phyloP scores from a whole-genome alignment of 2,329 filamentous ascomycete species.

The Paecilomyces dactylethromorphus region DNA sequence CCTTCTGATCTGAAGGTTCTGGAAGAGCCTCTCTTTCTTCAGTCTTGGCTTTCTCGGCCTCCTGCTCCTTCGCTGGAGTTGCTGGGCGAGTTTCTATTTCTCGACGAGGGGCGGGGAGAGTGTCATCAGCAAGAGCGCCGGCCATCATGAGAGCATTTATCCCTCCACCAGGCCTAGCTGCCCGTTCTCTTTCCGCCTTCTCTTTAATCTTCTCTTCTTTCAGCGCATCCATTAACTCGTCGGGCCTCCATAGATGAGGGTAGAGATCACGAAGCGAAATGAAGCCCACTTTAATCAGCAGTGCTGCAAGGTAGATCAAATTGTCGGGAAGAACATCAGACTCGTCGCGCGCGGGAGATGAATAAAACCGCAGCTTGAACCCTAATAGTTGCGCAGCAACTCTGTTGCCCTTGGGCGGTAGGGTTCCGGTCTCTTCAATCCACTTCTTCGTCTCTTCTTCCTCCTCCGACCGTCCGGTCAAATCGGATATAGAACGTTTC shows the following conservation, averaged over 20 bases:
- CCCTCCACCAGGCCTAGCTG: conserved; percentile 61
- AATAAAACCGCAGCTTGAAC: conserved; percentile 95
- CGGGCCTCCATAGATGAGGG: conserved; percentile 79
- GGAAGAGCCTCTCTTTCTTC: conserved; percentile 50
- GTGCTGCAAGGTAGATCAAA: conserved; percentile 80
- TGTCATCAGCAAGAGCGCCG: conserved; percentile 80
- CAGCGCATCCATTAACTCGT: conserved; percentile 73
- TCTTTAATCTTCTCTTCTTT: conserved; percentile 65
- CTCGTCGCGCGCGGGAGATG: conserved; percentile 67
- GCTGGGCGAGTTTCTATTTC: conserved; percentile 50
- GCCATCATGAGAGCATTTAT: conserved; percentile 83
- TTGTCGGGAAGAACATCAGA: conserved; percentile 82
- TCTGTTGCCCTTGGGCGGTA: conserved; percentile 79
- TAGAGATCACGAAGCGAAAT: conserved; percentile 88
- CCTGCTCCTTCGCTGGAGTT: conserved; percentile 49
- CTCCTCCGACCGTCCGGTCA: conserved; percentile 36
- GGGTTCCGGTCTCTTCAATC: conserved; percentile 72
- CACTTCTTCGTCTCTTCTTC: conserved; percentile 60
- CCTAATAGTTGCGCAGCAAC: conserved; percentile 91
- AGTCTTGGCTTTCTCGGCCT: conserved; percentile 38
- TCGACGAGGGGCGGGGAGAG: conserved; percentile 42
- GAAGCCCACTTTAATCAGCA: conserved; percentile 95
- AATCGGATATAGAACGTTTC: conserved; percentile 38
- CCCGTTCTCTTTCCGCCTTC: conserved; percentile 69
- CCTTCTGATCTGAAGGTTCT: conserved; percentile 82